Conservation (phyloP, 345 rosid species). For the Punica granatum region DNA sequence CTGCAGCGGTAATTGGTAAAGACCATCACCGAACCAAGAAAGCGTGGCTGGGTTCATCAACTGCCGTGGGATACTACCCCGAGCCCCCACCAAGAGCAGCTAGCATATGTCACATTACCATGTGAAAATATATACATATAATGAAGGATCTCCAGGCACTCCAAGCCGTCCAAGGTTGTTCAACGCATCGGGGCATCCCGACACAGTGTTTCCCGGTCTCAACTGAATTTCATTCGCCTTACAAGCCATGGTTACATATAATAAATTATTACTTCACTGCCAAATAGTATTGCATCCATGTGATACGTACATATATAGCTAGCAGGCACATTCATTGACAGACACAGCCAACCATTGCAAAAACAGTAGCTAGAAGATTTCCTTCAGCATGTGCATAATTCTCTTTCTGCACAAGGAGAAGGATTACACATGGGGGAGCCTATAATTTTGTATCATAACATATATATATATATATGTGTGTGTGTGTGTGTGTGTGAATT, state of each 20-base stretch:
- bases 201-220: background rate
- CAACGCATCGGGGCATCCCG: background rate
- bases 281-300: background rate
- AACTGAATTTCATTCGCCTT: background rate
- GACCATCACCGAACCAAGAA: no score
- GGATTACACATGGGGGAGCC: slow-evolving; percentile 3
- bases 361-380: background rate
- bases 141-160: no score
- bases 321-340: background rate
- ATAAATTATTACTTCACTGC: background rate
- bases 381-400: background rate
- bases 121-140: no score
- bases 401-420: background rate
- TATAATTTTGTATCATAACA: background rate
- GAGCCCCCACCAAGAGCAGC: no score
- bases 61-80: no score
- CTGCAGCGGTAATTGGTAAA: no score
- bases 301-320: no score
- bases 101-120: no score
- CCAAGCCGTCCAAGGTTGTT: no score
- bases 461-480: no score
- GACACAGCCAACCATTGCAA: background rate
- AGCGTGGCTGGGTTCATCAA: no score
- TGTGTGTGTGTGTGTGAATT: no score
- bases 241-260: background rate